phyloP scores from a whole-genome alignment of 2,329 filamentous ascomycete species.

The Penicillium polonicum region DNA sequence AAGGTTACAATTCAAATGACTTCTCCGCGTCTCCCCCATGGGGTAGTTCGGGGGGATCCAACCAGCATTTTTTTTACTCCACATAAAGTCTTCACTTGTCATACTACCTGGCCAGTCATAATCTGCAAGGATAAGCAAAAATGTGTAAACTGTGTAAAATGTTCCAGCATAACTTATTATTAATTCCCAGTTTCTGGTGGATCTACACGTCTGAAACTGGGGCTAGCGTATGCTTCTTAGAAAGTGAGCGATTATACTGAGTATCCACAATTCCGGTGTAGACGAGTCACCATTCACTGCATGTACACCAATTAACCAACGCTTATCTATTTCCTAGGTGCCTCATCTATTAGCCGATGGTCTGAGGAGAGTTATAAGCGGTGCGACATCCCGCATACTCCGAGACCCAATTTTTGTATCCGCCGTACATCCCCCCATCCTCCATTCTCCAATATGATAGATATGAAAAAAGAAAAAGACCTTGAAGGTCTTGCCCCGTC shows the following conservation, averaged over 20 bases:
- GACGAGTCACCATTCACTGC: background rate
- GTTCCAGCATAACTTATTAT: background rate
- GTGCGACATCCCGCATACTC: background rate
- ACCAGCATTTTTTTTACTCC: background rate
- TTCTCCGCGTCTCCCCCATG: conserved; percentile 8
- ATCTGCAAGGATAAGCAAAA: too few relatives aligned
- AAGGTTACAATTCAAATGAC: background rate
- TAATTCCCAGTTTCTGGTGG: background rate
- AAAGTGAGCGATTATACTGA: background rate
- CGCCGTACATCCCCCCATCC: background rate
- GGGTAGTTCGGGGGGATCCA: background rate
- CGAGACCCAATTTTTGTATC: background rate
- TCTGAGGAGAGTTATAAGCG: background rate
- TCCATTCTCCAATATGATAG: background rate
- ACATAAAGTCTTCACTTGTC: conserved; percentile 3
- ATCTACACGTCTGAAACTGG: background rate
- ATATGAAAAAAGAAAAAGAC: conserved; percentile 5
- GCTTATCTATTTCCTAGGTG: background rate
- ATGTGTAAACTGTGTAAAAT: background rate
- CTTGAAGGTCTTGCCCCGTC: background rate
- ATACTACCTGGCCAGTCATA: background rate
- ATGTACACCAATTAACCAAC: background rate
- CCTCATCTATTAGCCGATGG: background rate
- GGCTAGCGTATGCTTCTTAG: background rate
- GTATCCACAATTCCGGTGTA: background rate